Evolutionary conservation across 768 basidiomycete species (phyloP), one percentile per base, ranked within the genome.

Genomic region (Serpula lacrymans): DNA sequence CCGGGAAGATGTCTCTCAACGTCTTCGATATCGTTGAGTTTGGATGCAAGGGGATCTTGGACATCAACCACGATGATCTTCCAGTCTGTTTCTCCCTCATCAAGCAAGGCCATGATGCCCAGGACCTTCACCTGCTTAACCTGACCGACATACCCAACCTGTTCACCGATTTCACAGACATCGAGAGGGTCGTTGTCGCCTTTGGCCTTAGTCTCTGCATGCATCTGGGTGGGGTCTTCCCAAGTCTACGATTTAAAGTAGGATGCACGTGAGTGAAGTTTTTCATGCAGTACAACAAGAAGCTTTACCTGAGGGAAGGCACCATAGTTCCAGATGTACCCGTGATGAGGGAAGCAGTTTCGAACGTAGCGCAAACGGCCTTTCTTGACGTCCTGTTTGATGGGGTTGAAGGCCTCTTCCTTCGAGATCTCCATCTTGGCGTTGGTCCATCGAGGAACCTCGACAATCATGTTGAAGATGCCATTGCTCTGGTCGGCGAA

Each of bases 301-400:
- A 29, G 8, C 58, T 80, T 34, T 41, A 85, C 92, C 80, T 95
- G 92, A 47, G 95, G 95, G 82, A 99, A 96, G 45, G 94, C 93
- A 57, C 95, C 95, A 60, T 99, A 99, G 78, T 99, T 99, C 96
- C 96, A 99, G 75, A 99, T 93, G 77, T 97, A 94, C 26, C 96
- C 95, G 63, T 98, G 94, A 75, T 99, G 96, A 53, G 96, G 96
- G 88, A 99, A 99, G 70, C 96, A 98, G 78, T 98, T 98, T 70
- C 96, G 86, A 53, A 99, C 96, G 68, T 77, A 98, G 56, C 96
- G 88, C 65, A 98, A 71, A 59, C 87, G 89, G 57, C 91, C 91
- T 70, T 90, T 92, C 74, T 96, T 98, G 66, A 88, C 84, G 65
- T 98, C 95, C 72, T 99, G 96, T 67, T 96, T 95, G 85, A 99